These are phyloP conservation scores for Arthrobotrys conoides DNA, from an alignment of 2,329 filamentous ascomycete species.

Conservation along the genomic window DNA sequence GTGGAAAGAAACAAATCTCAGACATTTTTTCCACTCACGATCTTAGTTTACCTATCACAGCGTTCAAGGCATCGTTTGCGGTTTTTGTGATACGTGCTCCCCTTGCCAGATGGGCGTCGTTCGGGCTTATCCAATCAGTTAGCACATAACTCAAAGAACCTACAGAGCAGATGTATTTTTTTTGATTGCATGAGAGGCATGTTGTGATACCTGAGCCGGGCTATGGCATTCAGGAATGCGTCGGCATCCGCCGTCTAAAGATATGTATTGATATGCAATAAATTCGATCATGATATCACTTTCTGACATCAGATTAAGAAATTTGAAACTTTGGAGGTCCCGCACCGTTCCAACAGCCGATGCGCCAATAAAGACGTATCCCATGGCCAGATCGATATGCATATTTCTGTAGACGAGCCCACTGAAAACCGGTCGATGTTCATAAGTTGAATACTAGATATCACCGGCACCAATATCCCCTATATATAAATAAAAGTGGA, in stretches of 20 bases:
- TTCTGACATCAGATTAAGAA: background rate
- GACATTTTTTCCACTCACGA: conserved; percentile 21
- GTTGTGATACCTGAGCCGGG: background rate
- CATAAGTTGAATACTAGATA: too few species aligned
- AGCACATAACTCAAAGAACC: background rate
- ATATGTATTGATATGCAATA: too few species aligned
- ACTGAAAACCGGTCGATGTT: too few species aligned
- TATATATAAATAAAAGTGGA: too few species aligned
- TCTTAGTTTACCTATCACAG: conserved; percentile 31
- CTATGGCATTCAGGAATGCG: background rate
- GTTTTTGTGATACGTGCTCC: conserved; percentile 36
- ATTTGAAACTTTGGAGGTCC: background rate
- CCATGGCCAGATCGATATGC: too few species aligned
- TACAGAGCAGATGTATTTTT: background rate
- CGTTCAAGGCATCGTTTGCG: conserved; percentile 17
- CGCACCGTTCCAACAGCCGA: too few species aligned
- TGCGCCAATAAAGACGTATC: too few species aligned
- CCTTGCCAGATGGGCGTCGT: background rate
- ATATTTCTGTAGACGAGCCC: too few species aligned
- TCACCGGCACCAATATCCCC: too few species aligned
- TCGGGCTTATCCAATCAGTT: background rate
- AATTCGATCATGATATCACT: too few species aligned
- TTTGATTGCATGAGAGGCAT: background rate
- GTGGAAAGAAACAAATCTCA: conserved; percentile 35
- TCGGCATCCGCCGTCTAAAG: background rate